Base-by-base conservation (phyloP, 176 grass and related monocot genomes). In the Oryza nivara region DNA sequence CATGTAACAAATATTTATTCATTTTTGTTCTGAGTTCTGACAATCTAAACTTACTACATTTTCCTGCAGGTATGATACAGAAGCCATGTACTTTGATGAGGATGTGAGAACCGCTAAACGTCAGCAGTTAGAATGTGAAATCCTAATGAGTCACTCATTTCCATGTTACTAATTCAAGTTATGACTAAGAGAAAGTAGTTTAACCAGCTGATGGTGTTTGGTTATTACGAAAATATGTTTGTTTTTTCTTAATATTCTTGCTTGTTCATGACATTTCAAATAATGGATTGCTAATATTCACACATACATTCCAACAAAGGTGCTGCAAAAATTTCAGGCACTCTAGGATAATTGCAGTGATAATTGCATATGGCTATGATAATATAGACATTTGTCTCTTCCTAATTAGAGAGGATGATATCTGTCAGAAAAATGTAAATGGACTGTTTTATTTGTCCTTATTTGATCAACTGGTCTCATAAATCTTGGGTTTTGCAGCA, bases 71-170 rank as follows among this genome's bases (percentile, higher is more conserved):
- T 95, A 98, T 78, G 93, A 98, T 36, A 80, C 17, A 30, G 96
- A 98, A 87, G 84, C 96, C 26, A 76, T 90, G 74, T 95, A 95
- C 78, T 98, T 98, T 83, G 96, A 95, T 83, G 93, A 98, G 90
- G 78, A 89, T 51, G 96, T 98, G 61, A 92, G 88, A 80, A 83
- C 77, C 85, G 80, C 91, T 77, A 98, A 98, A 73, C 86, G 86
- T 44, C 70, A 92, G 66, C 85, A 95, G 36, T 78, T 98, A 49
- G 86, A 98, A 90, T 87, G 88, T 51, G 82, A 84, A 90, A 79
- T 92, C 35, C 40, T 98, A 67, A 85, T 98, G 80, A 89, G 96
- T 76, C 65, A 76, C 52, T 74, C 38, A 6, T 58, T 80, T 80
- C 22, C 19, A 60, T 35, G 3, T 51, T 10, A 69, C 3, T 10